A percentile compares a stretch with the other conserved stretches of the same genome.
phyloP scores from a whole-genome alignment of 2,329 filamentous ascomycete genomes.

The Mycosphaerella sp. region DNA sequence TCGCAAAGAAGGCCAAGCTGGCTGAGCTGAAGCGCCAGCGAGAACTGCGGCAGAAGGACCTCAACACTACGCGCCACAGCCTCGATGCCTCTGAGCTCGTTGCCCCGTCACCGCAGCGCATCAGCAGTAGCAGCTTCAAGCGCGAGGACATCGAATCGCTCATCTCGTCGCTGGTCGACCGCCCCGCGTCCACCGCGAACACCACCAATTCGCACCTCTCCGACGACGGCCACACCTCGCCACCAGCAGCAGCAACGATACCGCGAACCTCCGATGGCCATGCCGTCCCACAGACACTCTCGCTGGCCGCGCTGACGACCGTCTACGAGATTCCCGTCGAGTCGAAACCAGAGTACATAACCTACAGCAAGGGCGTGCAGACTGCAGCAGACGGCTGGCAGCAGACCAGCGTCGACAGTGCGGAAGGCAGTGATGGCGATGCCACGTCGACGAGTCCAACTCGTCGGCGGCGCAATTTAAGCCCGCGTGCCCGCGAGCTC shows the following conservation, averaged over 20 bases:
- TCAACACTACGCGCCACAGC: slow-evolving; percentile 61
- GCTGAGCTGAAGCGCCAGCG: slow-evolving; percentile 91
- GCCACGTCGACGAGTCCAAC: slow-evolving; percentile 45
- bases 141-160: slow-evolving; percentile 75
- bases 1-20: slow-evolving; percentile 94
- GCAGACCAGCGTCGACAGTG: slow-evolving; percentile 39
- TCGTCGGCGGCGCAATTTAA: slow-evolving; percentile 60
- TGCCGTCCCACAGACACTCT: slow-evolving; percentile 61
- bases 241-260: slow-evolving; percentile 6
- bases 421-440: slow-evolving; percentile 59
- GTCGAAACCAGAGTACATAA: slow-evolving; percentile 66
- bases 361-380: slow-evolving; percentile 95
- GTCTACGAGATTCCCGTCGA: slow-evolving; percentile 73
- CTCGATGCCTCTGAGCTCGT: slow-evolving; percentile 63
- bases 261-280: slow-evolving; percentile 30
- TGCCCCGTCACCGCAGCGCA: slow-evolving; percentile 63
- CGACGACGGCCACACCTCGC: slow-evolving; percentile 28
- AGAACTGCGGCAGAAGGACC: slow-evolving; percentile 72
- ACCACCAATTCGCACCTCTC: slow-evolving; percentile 26
- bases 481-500: slow-evolving; percentile 65
- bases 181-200: slow-evolving; percentile 38
- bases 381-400: slow-evolving; percentile 65
- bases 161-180: slow-evolving; percentile 75
- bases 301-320: slow-evolving; percentile 65
- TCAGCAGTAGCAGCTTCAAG: slow-evolving; percentile 47